Evolutionary conservation across 2,329 filamentous ascomycete genomes (phyloP).

Genomic region (Microdochium bolleyi): DNA sequence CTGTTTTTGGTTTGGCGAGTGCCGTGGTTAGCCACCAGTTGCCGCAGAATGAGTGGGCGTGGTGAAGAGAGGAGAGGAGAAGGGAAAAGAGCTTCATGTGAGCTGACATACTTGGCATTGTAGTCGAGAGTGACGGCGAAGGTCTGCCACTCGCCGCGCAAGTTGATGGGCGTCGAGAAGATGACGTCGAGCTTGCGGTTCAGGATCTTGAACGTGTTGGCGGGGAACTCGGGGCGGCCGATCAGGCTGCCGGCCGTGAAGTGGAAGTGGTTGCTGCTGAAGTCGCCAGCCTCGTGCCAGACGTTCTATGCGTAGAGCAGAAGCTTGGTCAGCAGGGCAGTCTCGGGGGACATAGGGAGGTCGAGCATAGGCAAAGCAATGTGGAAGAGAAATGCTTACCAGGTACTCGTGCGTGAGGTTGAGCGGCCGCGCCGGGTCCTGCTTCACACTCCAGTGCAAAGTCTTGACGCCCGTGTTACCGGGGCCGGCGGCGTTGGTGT

Average conservation of each 20-base stretch:
- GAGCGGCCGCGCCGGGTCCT: constrained; percentile 16
- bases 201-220: constrained; percentile 32
- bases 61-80: not conserved
- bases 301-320: constrained; percentile 18
- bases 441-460: constrained; percentile 21
- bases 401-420: constrained; percentile 24
- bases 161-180: constrained; percentile 32
- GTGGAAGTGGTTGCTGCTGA: constrained; percentile 24
- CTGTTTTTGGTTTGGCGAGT: constrained; percentile 20
- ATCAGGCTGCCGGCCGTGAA: constrained; percentile 22
- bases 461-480: constrained; percentile 21
- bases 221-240: constrained; percentile 22
- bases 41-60: not conserved
- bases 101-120: constrained; percentile 36
- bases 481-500: constrained; percentile 28
- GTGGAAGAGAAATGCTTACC: constrained; percentile 7
- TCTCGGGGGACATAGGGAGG: too few relatives aligned
- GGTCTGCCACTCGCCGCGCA: constrained; percentile 45
- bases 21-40: not conserved
- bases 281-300: constrained; percentile 18
- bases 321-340: constrained; percentile 10
- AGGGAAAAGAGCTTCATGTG: not conserved
- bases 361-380: too few relatives aligned
- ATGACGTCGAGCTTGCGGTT: constrained; percentile 28
- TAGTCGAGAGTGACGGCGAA: constrained; percentile 51